phyloP scores from a whole-genome alignment of 1,139 yeast species.

The Blastobotrys capitulatus region DNA sequence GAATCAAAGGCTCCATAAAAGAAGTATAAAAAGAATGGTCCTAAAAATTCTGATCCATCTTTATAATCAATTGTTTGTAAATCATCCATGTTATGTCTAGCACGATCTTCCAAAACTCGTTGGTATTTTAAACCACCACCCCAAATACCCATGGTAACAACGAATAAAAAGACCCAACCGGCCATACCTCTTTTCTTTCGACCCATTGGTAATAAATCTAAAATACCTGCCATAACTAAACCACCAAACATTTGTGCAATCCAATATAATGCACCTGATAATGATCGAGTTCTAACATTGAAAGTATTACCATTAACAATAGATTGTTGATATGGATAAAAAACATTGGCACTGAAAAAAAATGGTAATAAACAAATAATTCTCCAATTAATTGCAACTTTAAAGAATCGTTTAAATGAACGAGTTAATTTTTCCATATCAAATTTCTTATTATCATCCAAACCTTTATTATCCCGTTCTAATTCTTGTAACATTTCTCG shows the following conservation, averaged over 20 bases:
- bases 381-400: conserved; percentile 17
- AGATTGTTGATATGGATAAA: conserved; percentile 56
- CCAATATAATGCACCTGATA: conserved; percentile 57
- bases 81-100: not conserved
- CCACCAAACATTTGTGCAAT: conserved; percentile 55
- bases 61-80: conserved; percentile 19
- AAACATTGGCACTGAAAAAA: conserved; percentile 57
- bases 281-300: conserved; percentile 51
- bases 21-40: conserved; percentile 35
- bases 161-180: conserved; percentile 45
- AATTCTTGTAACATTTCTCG: conserved; percentile 12
- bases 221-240: conserved; percentile 40
- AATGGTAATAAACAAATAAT: conserved; percentile 44
- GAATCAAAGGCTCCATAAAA: conserved; percentile 54
- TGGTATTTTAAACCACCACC: conserved; percentile 54
- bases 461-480: conserved; percentile 13
- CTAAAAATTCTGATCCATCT: conserved; percentile 18
- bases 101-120: conserved; percentile 18
- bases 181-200: conserved; percentile 44
- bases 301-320: conserved; percentile 50
- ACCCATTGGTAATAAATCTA: conserved; percentile 40
- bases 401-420: conserved; percentile 10
- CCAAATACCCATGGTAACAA: conserved; percentile 46
- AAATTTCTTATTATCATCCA: conserved; percentile 11
- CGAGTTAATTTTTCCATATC: conserved; percentile 11